Evolutionary conservation across 2,329 filamentous ascomycete genomes (phyloP), one percentile per base, ranked within the genome.

Genomic region (Talaromyces sp.): DNA sequence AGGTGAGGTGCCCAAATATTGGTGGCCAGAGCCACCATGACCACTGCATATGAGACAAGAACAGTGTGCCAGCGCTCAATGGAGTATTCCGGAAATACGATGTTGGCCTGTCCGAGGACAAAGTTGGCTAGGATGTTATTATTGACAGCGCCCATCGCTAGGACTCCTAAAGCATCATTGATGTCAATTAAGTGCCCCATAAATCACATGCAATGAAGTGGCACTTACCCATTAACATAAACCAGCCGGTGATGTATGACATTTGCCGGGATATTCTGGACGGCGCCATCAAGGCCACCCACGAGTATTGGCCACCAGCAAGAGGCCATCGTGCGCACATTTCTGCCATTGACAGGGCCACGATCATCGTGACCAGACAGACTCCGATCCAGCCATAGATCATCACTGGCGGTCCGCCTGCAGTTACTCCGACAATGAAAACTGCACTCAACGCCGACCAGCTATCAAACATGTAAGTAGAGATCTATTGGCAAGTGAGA

Each of bases 321-420:
- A 84, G 77, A 0, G 83, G 83, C 65, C 82, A 85, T 64, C 80
- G 81, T 30, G 79, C 80, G 62, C 82, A 85, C 76, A 82, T 85
- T 67, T 86, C 84, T 22, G 84, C 84, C 79, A 86, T 84, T 1
- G 81, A 81, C 62, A 84, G 82, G 11, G 82, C 83, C 6, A 86
- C 83, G 8, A 80, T 76, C 13, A 86, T 70, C 1, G 81, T 80
- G 22, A 81, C 73, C 10, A 80, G 55, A 63, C 81, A 82, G 27
- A 85, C 80, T 4, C 77, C 82, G 25, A 85, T 69, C 79, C 82
- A 86, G 49, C 80, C 80, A 73, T 81, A 86, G 7, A 86, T 77
- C 81, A 86, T 85, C 49, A 85, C 82, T 0, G 84, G 82, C 3
- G 84, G 82, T 1, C 84, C 83, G 15, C 83, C 83, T 39, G 81